These are phyloP conservation scores for Talaromyces ruber DNA, from an alignment of 495 filamentous ascomycete species.

Conservation along the genomic window DNA sequence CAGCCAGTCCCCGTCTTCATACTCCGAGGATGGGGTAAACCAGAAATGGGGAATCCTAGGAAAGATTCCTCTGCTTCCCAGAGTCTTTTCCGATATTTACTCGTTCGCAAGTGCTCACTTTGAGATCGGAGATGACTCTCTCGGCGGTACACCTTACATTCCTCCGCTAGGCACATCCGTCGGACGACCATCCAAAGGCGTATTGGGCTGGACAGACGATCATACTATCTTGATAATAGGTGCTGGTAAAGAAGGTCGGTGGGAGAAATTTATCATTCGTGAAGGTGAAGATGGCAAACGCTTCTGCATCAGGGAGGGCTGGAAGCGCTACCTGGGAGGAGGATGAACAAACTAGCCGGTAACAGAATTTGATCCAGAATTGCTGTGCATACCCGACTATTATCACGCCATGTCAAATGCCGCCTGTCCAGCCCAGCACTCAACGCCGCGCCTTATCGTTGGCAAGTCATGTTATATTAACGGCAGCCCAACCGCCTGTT, in stretches of 20 bases:
- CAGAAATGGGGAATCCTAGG: constrained; percentile 77
- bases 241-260: constrained; percentile 70
- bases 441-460: not conserved
- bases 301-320: constrained; percentile 59
- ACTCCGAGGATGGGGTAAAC: constrained; percentile 38
- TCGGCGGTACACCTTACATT: constrained; percentile 30
- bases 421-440: not conserved
- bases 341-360: constrained; percentile 17
- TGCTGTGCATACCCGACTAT: not conserved
- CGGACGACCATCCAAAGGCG: constrained; percentile 59
- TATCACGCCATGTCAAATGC: not conserved
- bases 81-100: constrained; percentile 77
- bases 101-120: constrained; percentile 68
- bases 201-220: constrained; percentile 69
- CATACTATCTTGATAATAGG: constrained; percentile 64
- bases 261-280: constrained; percentile 72
- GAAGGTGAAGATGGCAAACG: constrained; percentile 55
- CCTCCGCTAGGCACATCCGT: constrained; percentile 37
- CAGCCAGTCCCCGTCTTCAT: constrained; percentile 23
- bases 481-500: not conserved
- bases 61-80: constrained; percentile 69
- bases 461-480: not conserved
- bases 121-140: constrained; percentile 65
- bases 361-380: not conserved
- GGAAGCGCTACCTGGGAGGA: constrained; percentile 67